Evolutionary conservation across 2,329 filamentous ascomycete genomes (phyloP).

Genomic region (Ophiocordyceps camponoti-leonardi): DNA sequence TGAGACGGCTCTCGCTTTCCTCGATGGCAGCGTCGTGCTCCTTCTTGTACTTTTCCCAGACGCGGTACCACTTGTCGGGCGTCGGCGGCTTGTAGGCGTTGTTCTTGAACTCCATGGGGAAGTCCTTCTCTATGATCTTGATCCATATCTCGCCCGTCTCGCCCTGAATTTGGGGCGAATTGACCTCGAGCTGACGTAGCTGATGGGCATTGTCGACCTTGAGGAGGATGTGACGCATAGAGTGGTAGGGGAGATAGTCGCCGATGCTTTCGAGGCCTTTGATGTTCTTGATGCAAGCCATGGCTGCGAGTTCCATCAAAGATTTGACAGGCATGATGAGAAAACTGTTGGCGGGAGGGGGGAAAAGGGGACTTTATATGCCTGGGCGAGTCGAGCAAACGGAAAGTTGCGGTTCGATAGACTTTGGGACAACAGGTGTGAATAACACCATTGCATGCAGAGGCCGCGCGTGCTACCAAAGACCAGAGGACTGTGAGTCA

Average conservation of each 20-base stretch:
- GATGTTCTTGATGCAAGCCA: constrained; percentile 35
- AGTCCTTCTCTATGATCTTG: constrained; percentile 61
- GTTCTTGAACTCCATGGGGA: constrained; percentile 43
- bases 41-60: constrained; percentile 54
- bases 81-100: constrained; percentile 49
- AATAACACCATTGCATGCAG: too few relatives aligned
- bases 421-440: neutral
- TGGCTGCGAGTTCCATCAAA: constrained; percentile 31
- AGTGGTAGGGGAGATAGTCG: constrained; percentile 46
- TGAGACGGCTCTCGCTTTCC: constrained; percentile 41
- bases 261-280: constrained; percentile 50
- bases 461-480: too few relatives aligned
- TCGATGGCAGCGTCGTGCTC: constrained; percentile 40
- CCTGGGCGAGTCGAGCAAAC: neutral
- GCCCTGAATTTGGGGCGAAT: constrained; percentile 59
- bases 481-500: too few relatives aligned
- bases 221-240: constrained; percentile 47
- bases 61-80: constrained; percentile 55
- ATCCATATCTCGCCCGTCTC: constrained; percentile 61
- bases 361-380: neutral
- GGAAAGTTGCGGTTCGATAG: neutral
- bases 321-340: constrained; percentile 25
- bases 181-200: constrained; percentile 55
- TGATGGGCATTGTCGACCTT: constrained; percentile 59
- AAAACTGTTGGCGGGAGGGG: neutral